Evolutionary conservation across 176 grass and related monocot genomes (phyloP), one percentile per base, ranked within the genome.

Genomic region (Carex kokanica): DNA sequence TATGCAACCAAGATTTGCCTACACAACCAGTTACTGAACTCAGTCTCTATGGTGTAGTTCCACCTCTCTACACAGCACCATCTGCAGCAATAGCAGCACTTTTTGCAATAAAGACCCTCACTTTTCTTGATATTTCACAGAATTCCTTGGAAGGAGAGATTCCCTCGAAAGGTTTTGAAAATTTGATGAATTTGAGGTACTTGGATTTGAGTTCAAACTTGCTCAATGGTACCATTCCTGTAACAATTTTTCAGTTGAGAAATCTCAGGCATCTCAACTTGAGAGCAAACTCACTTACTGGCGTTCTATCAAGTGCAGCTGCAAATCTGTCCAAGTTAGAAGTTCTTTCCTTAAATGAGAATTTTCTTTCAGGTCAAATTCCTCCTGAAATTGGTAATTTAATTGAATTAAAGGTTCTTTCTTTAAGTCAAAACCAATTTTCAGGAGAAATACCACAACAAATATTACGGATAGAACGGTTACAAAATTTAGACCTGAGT

Each of bases 211-310:
- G 74, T 55, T 81, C 16, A 38, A 86, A 86, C 17, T 23, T 40
- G 60, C 49, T 86, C 15, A 86, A 86, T 71, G 61, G 84, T 11
- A 59, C 77, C 12, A 80, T 86, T 81, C 49, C 77, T 71, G n/a
- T 31, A 69, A 23, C 15, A 60, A 51, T 86, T 55, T 81, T 73
- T 10, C 36, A 47, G 14, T 57, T 86, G 49, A 80, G 31, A 58
- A 73, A 58, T 57, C 85, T 86, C 13, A 55, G 25, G 51, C 11
- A 81, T 45, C 47, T 86, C 51, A 61, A 73, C 40, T 51, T 81
- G 77, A 24, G 63, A 15, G 43, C 34, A 49, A 86, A 86, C 47
- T 71, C 49, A n/a, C 47, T 86, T 17, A 86, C 75, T 14, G 75
- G 75, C 0, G 58, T 20, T 58, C 38, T 86, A 15, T 45, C 36